A percentile compares a stretch with the other conserved stretches of the same genome.
Conservation (phyloP, 2,329 filamentous ascomycete species). For the Paecilomyces sp. region DNA sequence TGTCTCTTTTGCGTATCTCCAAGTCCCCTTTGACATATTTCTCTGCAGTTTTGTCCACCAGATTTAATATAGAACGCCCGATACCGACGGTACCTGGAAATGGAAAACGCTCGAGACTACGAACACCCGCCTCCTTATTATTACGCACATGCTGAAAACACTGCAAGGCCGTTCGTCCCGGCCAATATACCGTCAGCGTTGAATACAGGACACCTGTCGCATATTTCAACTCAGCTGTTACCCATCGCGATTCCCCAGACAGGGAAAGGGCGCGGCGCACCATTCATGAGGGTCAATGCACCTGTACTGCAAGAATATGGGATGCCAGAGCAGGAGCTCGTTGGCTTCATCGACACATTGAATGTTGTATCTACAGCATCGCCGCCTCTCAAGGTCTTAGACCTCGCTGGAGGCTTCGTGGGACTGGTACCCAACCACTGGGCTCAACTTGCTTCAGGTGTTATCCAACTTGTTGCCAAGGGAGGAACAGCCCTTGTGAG, state of each 20-base stretch:
- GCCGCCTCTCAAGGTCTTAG: conserved; percentile 4
- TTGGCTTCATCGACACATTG: conserved; percentile 10
- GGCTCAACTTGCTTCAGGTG: conserved; percentile 2
- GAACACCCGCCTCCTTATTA: no score
- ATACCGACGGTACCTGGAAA: no score
- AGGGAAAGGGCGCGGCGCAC: not conserved
- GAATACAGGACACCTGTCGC: no score
- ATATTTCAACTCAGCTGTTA: not conserved
- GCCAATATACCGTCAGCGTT: no score
- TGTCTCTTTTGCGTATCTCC: no score
- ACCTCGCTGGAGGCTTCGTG: conserved; percentile 4
- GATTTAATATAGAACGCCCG: no score
- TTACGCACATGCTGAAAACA: no score
- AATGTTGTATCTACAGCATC: conserved; percentile 6
- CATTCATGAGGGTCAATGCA: conserved; percentile 8
- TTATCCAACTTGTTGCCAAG: conserved; percentile 1
- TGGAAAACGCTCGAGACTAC: no score
- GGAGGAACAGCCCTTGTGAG: conserved; percentile 1
- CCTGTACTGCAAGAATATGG: conserved; percentile 2
- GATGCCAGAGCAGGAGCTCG: conserved; percentile 5
- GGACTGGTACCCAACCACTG: conserved; percentile 8
- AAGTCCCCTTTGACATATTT: no score
- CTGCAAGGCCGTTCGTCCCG: no score
- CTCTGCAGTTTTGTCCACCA: no score
- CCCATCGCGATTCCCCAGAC: conserved; percentile 8